These are phyloP conservation scores for Cystobasidium tubakii DNA, from an alignment of 768 basidiomycete genomes.

Conservation along the genomic window DNA sequence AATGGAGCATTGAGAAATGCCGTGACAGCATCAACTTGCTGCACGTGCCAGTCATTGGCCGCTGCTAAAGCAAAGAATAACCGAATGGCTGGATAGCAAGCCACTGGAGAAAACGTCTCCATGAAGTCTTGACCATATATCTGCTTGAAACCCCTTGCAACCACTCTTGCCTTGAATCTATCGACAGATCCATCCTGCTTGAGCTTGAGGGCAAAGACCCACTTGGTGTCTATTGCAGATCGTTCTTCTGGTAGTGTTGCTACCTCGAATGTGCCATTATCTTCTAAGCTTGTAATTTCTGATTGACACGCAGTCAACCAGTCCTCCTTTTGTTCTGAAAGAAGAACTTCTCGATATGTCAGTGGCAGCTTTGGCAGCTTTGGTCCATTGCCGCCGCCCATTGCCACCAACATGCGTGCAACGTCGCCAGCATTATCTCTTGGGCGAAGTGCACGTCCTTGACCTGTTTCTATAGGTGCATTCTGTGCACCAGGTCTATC, in stretches of 20 bases:
- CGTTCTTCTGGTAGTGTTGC: background rate
- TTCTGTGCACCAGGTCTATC: too few species aligned
- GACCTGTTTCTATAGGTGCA: too few species aligned
- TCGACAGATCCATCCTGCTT: background rate
- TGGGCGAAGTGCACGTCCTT: too few species aligned
- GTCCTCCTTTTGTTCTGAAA: background rate
- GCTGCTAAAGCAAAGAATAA: background rate
- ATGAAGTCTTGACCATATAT: background rate
- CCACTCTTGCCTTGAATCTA: background rate
- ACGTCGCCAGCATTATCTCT: too few species aligned
- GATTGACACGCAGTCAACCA: background rate
- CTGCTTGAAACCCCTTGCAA: constrained; percentile 16
- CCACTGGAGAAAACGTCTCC: background rate
- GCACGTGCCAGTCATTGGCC: background rate
- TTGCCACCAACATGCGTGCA: too few species aligned
- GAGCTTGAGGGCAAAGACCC: constrained; percentile 4
- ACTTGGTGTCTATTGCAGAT: background rate
- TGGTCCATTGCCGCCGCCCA: too few species aligned
- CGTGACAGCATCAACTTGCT: constrained; percentile 6
- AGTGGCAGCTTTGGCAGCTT: too few species aligned
- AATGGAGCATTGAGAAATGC: constrained; percentile 13
- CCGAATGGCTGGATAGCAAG: background rate
- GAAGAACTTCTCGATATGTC: too few species aligned
- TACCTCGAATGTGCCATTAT: background rate
- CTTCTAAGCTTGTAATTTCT: background rate